Base-by-base conservation (phyloP, 306 rosid species). In the Citrullus colocynthis region DNA sequence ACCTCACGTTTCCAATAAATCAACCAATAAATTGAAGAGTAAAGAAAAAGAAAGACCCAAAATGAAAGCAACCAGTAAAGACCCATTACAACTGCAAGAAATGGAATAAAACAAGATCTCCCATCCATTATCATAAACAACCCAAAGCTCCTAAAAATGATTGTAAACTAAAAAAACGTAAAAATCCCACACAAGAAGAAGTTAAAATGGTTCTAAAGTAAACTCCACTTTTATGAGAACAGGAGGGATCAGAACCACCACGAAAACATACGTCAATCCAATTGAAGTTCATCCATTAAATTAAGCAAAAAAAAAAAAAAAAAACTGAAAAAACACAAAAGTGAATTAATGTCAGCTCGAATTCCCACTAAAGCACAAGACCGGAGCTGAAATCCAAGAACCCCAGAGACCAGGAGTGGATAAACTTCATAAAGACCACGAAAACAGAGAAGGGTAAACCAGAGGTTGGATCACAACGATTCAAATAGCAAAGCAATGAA, bases 381-480 rank as follows among this genome's bases (percentile, higher is more conserved):
- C 39, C 49, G 74, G 49, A 74, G 41, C 78, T 77, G 60, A 83
- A 87, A 83, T 49, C 80, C 48, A 74, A 79, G 56, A 61, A 81
- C 72, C 64, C 65, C 62, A 13, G 24, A 36, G 48, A 66, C 52
- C 7, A 28, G 10, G 39, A 52, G 65, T 55, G 28, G 24, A 49
- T 5, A n/a, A 78, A 48, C 41, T 66, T 39, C 13, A 41, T 48
- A 84, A 76, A 28, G 21, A 87, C 85, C 82, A 13, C 72, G 52
- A 63, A 32, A 80, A 86, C 82, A 76, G 76, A 77, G 66, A 61
- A 77, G 80, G 82, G 78, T 87, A 78, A 28, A 41, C 63, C 77
- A 59, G 44, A 60, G 30, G 78, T 66, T 60, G 88, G 90, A 91
- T 87, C 96, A 86, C 79, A 61, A 37, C 9, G 76, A 76, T 78